A percentile compares a stretch with the other conserved stretches of the same genome.
Evolutionary conservation across 1,284 basidiomycete species (phyloP).

Genomic region (Rhodotorula sp.): DNA sequence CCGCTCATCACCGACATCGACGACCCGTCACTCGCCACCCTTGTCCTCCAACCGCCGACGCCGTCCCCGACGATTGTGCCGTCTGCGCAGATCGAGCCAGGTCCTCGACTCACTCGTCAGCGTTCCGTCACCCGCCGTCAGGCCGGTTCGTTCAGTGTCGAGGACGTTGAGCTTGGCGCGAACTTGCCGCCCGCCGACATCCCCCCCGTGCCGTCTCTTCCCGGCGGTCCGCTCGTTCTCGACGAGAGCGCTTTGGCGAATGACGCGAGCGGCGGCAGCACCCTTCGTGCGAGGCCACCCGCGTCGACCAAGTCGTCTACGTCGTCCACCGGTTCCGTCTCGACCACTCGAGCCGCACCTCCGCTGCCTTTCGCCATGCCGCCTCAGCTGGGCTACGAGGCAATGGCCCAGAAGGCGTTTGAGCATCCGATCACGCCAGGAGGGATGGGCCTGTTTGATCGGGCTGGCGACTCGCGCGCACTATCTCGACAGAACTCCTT

Average conservation of each 20-base stretch:
- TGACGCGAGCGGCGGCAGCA: neutral
- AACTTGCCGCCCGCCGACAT: conserved; percentile 58
- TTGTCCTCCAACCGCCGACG: conserved; percentile 42
- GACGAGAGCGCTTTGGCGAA: neutral
- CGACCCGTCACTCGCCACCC: conserved; percentile 15
- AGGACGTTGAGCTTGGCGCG: conserved; percentile 85
- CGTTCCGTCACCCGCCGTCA: conserved; percentile 66
- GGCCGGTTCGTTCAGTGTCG: conserved; percentile 86
- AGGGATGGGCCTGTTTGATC: conserved; percentile 16
- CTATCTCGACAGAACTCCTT: neutral
- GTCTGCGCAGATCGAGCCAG: neutral
- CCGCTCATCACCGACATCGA: conserved; percentile 60
- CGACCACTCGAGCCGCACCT: conserved; percentile 1
- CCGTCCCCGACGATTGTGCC: conserved; percentile 40
- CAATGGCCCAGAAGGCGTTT: conserved; percentile 37
- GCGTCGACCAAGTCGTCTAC: neutral
- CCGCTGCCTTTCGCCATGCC: conserved; percentile 23
- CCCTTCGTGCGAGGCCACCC: conserved; percentile 11
- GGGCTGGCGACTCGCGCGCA: neutral
- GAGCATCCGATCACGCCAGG: conserved; percentile 39
- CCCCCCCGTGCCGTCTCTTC: conserved; percentile 18
- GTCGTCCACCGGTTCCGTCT: conserved; percentile 1
- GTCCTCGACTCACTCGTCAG: conserved; percentile 29
- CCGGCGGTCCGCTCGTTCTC: conserved; percentile 8
- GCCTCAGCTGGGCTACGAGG: conserved; percentile 21